Evolutionary conservation across 2,329 filamentous ascomycete species (phyloP).

Genomic region (Aspergillus fischeri): DNA sequence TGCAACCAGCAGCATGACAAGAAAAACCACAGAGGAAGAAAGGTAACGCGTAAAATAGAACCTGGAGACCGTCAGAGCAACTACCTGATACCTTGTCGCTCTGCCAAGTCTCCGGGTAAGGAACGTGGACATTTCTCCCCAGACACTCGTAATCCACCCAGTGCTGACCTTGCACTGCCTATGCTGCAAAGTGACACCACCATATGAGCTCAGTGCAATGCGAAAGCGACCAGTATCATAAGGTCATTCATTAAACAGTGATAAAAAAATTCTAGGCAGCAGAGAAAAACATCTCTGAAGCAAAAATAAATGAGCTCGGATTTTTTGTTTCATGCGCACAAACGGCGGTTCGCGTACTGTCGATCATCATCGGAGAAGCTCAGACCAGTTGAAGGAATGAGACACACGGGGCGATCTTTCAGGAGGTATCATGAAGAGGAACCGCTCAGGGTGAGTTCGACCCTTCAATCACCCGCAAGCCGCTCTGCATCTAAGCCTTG

Average conservation of each 20-base stretch:
- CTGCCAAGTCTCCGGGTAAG: constrained; percentile 7
- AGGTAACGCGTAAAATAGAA: constrained; percentile 18
- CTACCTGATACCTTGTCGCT: background rate
- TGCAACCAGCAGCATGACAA: constrained; percentile 12
- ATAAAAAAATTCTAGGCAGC: constrained; percentile 15
- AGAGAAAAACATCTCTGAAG: constrained; percentile 4
- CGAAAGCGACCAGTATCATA: constrained; percentile 23
- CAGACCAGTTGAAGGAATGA: background rate
- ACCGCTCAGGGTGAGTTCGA: background rate
- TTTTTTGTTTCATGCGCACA: background rate
- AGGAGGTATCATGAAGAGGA: background rate
- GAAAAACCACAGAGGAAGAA: constrained; percentile 6
- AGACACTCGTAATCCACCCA: constrained; percentile 11
- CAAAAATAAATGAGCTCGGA: constrained; percentile 3
- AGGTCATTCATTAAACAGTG: constrained; percentile 27
- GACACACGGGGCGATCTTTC: background rate
- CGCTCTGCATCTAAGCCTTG: constrained; percentile 38
- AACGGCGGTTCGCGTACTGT: background rate
- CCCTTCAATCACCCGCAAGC: background rate
- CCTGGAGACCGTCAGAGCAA: constrained; percentile 6
- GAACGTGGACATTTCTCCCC: constrained; percentile 2
- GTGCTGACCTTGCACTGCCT: constrained; percentile 10
- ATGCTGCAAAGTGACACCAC: constrained; percentile 14
- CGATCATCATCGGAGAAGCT: background rate
- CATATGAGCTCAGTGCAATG: constrained; percentile 20